A percentile compares a stretch with the other conserved stretches of the same genome.
Evolutionary conservation across 352 stramenopile genomes (phyloP).

Genomic region (Albugo laibachii): DNA sequence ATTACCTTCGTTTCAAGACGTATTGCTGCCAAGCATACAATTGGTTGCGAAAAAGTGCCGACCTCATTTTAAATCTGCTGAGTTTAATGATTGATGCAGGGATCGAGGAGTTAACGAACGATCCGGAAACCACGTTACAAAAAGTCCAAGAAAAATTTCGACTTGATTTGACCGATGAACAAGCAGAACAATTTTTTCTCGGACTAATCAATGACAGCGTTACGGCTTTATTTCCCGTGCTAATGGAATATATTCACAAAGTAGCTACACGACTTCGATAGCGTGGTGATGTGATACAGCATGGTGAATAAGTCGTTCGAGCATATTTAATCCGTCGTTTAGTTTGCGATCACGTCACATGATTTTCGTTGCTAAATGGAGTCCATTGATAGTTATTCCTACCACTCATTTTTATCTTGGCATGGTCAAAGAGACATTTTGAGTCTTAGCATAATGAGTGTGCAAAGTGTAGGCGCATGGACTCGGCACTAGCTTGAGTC

Average conservation of each 20-base stretch:
- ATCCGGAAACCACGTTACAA: conserved; percentile 63
- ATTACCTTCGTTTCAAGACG: conserved; percentile 86
- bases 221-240: conserved; percentile 74
- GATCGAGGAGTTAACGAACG: conserved; percentile 85
- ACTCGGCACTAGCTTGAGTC: no score
- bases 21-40: conserved; percentile 88
- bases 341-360: no score
- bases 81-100: conserved; percentile 97
- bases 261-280: conserved; percentile 31
- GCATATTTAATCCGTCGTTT: no score
- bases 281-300: background rate
- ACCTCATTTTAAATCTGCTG: conserved; percentile 97
- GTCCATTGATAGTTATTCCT: no score
- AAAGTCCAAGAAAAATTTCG: conserved; percentile 93
- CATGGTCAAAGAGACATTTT: no score
- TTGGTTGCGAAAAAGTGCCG: conserved; percentile 92
- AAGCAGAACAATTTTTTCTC: conserved; percentile 94
- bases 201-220: conserved; percentile 92
- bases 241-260: conserved; percentile 82
- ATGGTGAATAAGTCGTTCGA: no score
- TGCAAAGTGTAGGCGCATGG: no score
- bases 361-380: no score
- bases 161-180: conserved; percentile 93
- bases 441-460: no score
- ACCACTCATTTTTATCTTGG: no score